A percentile compares a stretch with the other conserved stretches of the same genome.
phyloP scores from a whole-genome alignment of 352 stramenopile genomes.

The Phytophthora gonapodyides region DNA sequence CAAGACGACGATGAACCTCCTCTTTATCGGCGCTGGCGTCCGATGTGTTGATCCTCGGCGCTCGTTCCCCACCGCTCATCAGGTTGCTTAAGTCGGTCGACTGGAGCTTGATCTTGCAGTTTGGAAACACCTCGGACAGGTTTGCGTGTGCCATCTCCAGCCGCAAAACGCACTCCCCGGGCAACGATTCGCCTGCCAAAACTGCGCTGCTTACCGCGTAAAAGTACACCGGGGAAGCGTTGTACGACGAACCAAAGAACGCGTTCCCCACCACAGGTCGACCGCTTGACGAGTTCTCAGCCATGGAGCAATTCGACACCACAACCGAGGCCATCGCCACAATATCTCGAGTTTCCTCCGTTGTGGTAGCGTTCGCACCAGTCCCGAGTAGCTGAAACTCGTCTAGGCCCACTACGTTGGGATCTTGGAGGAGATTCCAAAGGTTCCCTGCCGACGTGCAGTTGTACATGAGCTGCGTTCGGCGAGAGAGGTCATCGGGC shows the following conservation, averaged over 20 bases:
- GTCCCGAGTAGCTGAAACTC: constrained; percentile 3
- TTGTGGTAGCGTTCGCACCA: no score
- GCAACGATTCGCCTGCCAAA: not conserved
- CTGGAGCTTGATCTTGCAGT: constrained; percentile 9
- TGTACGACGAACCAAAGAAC: constrained; percentile 1
- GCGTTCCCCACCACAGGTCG: not conserved
- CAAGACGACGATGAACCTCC: not conserved
- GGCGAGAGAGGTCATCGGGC: not conserved
- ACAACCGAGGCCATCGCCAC: not conserved
- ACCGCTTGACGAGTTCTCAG: not conserved
- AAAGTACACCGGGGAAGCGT: not conserved
- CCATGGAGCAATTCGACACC: not conserved
- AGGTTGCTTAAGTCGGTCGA: constrained; percentile 6
- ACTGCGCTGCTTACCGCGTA: not conserved
- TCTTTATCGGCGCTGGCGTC: not conserved
- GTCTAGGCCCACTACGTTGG: constrained; percentile 1
- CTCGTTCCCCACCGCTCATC: not conserved
- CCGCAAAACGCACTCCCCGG: not conserved
- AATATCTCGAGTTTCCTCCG: not conserved
- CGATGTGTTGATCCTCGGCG: not conserved
- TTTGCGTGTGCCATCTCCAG: constrained; percentile 1
- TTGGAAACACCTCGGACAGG: constrained; percentile 7
- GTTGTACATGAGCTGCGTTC: constrained; percentile 19
- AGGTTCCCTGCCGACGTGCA: constrained; percentile 10
- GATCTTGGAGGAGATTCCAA: constrained; percentile 11